Base-by-base conservation (phyloP, 78 protist genomes). In the Neovahlkampfia damariscottae region DNA sequence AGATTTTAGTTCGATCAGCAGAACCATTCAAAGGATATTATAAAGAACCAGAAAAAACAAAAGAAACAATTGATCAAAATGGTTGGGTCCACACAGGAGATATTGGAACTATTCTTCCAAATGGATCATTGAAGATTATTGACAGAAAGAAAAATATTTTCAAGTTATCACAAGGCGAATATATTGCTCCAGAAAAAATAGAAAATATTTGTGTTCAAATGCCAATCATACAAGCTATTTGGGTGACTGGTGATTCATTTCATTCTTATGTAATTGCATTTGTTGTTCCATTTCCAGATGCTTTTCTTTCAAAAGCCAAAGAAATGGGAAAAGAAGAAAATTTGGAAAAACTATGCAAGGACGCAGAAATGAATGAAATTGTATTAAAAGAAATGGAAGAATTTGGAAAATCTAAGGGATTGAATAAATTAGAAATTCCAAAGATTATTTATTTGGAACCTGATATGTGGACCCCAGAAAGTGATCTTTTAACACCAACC, bases 81-180 rank as follows among this genome's bases (percentile, higher is more conserved):
- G 94, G 96, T 35, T 97, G 91, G 92, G 84, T 93, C 87, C 89
- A 89, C 86, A 90, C 99, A 9, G 98, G 98, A 50, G 99, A 97
- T 88, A 40, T 97, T 59, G 99, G 95, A 8, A 72, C 72, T 78
- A 41, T 84, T 82, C 3, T 2, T 2, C 1, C 1, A 28, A 70
- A 76, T 29, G 97, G 95, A 58, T 38, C 71, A 3, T 66, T 96
- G 41, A 29, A 40, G 31, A 88, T 96, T 82, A 70, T 96, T 38
- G 98, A 94, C 73, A 82, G 99, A 41, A 90, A 89, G 89, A 96
- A 96, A 86, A 83, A 91, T 77, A 76, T 94, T 19, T 76, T 90
- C 88, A 93, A 93, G 86, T 50, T 93, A 36, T 72, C 90, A n/a
- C 94, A 91, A 40, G 98, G 98, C 37, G 99, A 95, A 83, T 96